Evolutionary conservation across 2,329 filamentous ascomycete genomes (phyloP), one percentile per base, ranked within the genome.

Genomic region (Colletotrichum zoysiae): DNA sequence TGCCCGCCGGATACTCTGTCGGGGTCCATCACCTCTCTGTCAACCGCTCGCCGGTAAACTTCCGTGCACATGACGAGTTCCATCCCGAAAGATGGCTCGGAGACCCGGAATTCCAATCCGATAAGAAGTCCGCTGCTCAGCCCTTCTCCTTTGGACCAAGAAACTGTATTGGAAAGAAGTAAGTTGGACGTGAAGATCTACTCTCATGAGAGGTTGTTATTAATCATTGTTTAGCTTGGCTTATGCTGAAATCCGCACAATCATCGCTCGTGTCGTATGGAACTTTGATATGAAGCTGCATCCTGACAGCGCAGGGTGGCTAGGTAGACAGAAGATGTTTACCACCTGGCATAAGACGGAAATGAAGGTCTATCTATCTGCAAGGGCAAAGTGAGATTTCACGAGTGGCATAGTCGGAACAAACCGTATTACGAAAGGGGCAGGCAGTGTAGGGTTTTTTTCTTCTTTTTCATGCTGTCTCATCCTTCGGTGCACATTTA

Each of bases 151-250:
- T 84, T 3, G 86, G 86, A 0, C 83, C 86, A 7, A 78, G 86
- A 2, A 86, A 86, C 57, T 88, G 86, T 70, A 80, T 88, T 33
- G 86, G 86, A 2, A 80, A 80, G 71, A 86, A 87, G 84, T 85
- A 77, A 77, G 84, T 79, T 6, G 6, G 20, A 14, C 7, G 30
- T 48, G 1, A 11, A 42, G 40, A 26, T 5, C 26, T 6, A 8
- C n/a, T 7, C 16, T 5, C 40, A 2, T 16, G 30, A n/a, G 3
- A 9, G 4, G 3, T 20, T 5, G 7, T 30, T 8, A 6, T 33
- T 70, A 14, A 53, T 8, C 1, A 9, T 12, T 1, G 2, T 7
- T 6, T 20, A 63, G 56, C 23, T 33, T 73, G 53, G 68, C 70
- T 1, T 70, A 69, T 20, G 70, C 70, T 26, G 70, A 73, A 55